A percentile compares a stretch with the other conserved stretches of the same genome.
Evolutionary conservation across 2,329 filamentous ascomycete genomes (phyloP).

Genomic region (Apiospora marii): DNA sequence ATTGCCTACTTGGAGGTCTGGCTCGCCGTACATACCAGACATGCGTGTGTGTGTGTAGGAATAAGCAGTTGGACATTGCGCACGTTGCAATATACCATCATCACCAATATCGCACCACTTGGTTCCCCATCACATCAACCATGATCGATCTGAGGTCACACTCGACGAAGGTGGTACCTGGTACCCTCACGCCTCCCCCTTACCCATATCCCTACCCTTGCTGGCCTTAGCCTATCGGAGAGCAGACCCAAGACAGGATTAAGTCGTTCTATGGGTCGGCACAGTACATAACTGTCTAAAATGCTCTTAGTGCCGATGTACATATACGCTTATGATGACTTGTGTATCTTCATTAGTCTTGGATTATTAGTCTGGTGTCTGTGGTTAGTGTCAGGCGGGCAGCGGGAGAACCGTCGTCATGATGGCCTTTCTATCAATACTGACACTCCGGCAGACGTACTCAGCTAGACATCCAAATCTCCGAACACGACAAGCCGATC

Average conservation of each 20-base stretch:
- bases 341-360: background rate
- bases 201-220: slow-evolving; percentile 7
- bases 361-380: background rate
- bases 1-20: background rate
- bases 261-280: background rate
- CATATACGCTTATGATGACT: background rate
- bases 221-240: slow-evolving; percentile 9
- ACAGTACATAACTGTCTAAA: background rate
- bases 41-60: background rate
- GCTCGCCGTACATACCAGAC: background rate
- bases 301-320: background rate
- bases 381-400: background rate
- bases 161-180: slow-evolving; percentile 5
- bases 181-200: slow-evolving; percentile 1
- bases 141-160: slow-evolving; percentile 21
- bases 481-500: slow-evolving; percentile 19
- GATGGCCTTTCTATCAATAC: background rate
- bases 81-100: slow-evolving; percentile 19
- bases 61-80: slow-evolving; percentile 21
- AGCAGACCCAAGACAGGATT: slow-evolving; percentile 16
- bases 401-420: slow-evolving; percentile 10
- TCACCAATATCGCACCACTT: slow-evolving; percentile 17
- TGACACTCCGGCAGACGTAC: slow-evolving; percentile 28
- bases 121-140: slow-evolving; percentile 15
- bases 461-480: slow-evolving; percentile 27